A percentile compares a stretch with the other conserved stretches of the same genome.
Conservation (phyloP, 768 basidiomycete species). For the Daedaleopsis sinensis region DNA sequence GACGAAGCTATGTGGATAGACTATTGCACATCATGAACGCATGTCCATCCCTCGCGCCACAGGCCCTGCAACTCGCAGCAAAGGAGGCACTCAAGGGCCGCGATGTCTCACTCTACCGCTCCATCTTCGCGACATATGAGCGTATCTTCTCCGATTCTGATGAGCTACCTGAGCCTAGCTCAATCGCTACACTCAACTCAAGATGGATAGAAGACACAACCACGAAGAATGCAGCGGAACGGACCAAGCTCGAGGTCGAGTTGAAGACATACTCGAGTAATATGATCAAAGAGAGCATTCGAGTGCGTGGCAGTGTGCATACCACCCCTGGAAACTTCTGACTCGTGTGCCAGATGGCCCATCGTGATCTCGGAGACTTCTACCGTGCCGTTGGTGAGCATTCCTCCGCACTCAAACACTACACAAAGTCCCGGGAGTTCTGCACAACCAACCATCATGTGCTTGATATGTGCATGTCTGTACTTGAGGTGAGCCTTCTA, state of each 20-base stretch:
- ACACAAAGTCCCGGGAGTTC: constrained; percentile 91
- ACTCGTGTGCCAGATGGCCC: constrained; percentile 69
- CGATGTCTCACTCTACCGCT: constrained; percentile 64
- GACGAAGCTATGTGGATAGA: constrained; percentile 76
- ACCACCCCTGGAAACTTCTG: not conserved
- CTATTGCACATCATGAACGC: constrained; percentile 66
- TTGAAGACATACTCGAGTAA: constrained; percentile 94
- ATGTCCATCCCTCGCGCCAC: constrained; percentile 71
- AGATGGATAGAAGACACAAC: constrained; percentile 74
- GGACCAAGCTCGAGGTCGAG: constrained; percentile 88
- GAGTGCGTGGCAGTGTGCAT: constrained; percentile 51
- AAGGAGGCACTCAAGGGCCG: constrained; percentile 66
- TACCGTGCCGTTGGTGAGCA: constrained; percentile 76
- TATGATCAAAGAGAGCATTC: constrained; percentile 98
- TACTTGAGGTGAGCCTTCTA: constrained; percentile 62
- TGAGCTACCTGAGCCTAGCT: constrained; percentile 49
- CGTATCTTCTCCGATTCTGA: constrained; percentile 35
- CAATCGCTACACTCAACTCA: constrained; percentile 58
- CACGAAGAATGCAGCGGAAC: constrained; percentile 71
- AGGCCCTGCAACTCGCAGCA: constrained; percentile 71
- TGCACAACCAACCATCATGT: constrained; percentile 90
- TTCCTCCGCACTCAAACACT: constrained; percentile 71
- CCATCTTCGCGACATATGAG: constrained; percentile 57
- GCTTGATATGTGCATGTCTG: constrained; percentile 89
- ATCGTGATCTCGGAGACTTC: constrained; percentile 85